These are phyloP conservation scores for Citropsis articulata DNA, from an alignment of 345 rosid genomes.

Conservation along the genomic window DNA sequence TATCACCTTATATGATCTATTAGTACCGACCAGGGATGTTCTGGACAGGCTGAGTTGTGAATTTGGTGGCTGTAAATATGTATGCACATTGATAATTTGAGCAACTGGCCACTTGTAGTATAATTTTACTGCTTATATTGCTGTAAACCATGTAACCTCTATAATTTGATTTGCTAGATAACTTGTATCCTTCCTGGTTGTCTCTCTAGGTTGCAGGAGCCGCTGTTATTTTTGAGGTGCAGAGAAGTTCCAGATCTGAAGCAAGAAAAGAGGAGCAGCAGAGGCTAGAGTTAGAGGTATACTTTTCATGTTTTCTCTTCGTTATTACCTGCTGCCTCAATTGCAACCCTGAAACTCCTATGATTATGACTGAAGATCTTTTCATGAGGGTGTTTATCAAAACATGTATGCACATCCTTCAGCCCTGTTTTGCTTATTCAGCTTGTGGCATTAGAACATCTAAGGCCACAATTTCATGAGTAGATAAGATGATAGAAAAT, in stretches of 20 bases:
- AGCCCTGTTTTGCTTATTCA: neutral
- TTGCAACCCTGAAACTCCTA: neutral
- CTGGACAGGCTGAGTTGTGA: neutral
- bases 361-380: neutral
- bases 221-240: slow-evolving; percentile 72
- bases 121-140: neutral
- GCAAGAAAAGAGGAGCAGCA: slow-evolving; percentile 74
- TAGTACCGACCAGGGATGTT: neutral
- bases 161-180: neutral
- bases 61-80: neutral
- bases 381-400: neutral
- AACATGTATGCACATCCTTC: neutral
- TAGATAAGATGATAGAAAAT: neutral
- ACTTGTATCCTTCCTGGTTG: neutral
- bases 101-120: slow-evolving; percentile 5
- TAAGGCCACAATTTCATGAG: neutral
- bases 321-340: neutral
- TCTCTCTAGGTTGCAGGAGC: slow-evolving; percentile 70
- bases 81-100: neutral
- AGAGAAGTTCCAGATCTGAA: slow-evolving; percentile 79
- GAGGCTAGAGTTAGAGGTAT: slow-evolving; percentile 56
- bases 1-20: neutral
- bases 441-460: neutral
- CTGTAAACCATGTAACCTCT: neutral
- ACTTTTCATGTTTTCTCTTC: neutral